Percentiles rank a stretch among this genome's conserved stretches.
These are phyloP conservation scores for Nepenthes alata DNA, from an alignment of 179 eudicot species.

Conservation along the genomic window DNA sequence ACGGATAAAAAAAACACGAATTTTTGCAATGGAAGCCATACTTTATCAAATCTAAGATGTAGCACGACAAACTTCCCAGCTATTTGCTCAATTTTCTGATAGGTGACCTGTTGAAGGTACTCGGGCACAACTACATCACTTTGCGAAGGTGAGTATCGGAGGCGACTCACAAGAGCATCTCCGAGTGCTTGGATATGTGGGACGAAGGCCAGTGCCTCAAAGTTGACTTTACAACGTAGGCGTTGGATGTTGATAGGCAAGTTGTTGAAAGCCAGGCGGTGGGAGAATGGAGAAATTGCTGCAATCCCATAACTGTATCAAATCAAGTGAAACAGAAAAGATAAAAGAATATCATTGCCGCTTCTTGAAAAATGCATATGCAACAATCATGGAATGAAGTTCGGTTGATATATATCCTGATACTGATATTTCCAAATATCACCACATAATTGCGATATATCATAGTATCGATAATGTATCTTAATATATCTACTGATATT, in stretches of 20 bases:
- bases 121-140: constrained; percentile 24
- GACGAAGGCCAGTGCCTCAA: constrained; percentile 69
- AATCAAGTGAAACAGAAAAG: not conserved
- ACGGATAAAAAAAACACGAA: no score
- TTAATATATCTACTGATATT: no score
- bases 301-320: constrained; percentile 79
- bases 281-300: constrained; percentile 94
- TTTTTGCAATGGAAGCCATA: constrained; percentile 10
- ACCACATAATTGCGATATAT: no score
- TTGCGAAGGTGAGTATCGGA: constrained; percentile 35
- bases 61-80: constrained; percentile 71
- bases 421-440: no score
- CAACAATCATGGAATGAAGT: no score
- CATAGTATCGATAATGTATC: no score
- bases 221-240: constrained; percentile 92
- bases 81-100: constrained; percentile 23
- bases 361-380: no score
- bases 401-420: no score
- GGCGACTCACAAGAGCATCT: constrained; percentile 72
- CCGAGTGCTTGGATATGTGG: constrained; percentile 84
- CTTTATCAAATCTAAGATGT: constrained; percentile 97
- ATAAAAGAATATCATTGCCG: not conserved
- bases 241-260: constrained; percentile 83
- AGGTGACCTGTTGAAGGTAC: constrained; percentile 37
- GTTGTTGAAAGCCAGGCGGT: constrained; percentile 87